Evolutionary conservation across 2,329 filamentous ascomycete species (phyloP).

Genomic region (Hymenoscyphus fructigenus): DNA sequence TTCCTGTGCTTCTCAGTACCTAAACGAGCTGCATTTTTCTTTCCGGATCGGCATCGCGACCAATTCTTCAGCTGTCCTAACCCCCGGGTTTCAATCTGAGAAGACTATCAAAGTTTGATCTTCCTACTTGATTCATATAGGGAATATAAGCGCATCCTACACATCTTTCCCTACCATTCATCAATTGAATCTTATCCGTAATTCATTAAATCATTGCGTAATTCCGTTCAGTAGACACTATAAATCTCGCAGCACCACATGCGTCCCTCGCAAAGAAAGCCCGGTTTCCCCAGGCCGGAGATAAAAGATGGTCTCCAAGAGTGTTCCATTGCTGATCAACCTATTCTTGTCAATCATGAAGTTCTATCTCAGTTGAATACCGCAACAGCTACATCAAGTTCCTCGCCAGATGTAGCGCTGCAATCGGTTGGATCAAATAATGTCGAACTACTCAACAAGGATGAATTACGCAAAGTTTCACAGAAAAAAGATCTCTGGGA

Average conservation of each 20-base stretch:
- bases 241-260: too few relatives aligned
- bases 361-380: not conserved
- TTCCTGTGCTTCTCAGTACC: not conserved
- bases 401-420: too few relatives aligned
- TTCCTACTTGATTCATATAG: slow-evolving; percentile 5
- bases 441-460: not conserved
- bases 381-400: not conserved
- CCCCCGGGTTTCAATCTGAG: too few relatives aligned
- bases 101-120: too few relatives aligned
- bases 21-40: not conserved
- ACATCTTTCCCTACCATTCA: not conserved
- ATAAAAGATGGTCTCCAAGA: slow-evolving; percentile 5
- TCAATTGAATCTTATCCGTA: too few relatives aligned
- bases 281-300: too few relatives aligned
- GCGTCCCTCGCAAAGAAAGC: too few relatives aligned
- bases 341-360: slow-evolving; percentile 7
- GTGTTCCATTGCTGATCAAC: slow-evolving; percentile 7
- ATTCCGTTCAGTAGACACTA: too few relatives aligned
- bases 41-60: slow-evolving; percentile 1
- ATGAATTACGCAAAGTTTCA: slow-evolving; percentile 1
- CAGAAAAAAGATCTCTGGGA: slow-evolving; percentile 6
- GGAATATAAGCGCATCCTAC: slow-evolving; percentile 5
- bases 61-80: slow-evolving; percentile 5
- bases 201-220: too few relatives aligned
- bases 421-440: not conserved